Evolutionary conservation across 148 eudicot genomes (phyloP).

Genomic region (Diospyros kaki): DNA sequence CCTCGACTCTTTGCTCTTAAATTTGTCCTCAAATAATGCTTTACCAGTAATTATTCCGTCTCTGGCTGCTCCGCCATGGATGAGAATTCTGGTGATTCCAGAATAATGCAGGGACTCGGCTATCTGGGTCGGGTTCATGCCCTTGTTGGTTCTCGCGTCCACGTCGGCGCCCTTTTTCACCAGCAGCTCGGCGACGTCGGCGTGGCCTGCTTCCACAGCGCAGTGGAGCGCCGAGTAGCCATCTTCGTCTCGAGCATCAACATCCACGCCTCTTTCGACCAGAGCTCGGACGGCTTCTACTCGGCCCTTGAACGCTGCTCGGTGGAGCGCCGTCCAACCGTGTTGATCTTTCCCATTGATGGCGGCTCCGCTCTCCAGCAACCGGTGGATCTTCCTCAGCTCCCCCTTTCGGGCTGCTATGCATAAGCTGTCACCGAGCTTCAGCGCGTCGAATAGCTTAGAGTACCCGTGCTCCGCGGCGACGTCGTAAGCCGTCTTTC

Average conservation of each 20-base stretch:
- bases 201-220: constrained; percentile 48
- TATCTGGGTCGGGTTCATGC: constrained; percentile 31
- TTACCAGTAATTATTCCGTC: constrained; percentile 4
- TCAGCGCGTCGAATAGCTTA: constrained; percentile 36
- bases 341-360: constrained; percentile 43
- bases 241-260: constrained; percentile 36
- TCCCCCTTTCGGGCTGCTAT: constrained; percentile 47
- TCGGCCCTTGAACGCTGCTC: constrained; percentile 43
- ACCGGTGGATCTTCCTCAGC: constrained; percentile 29
- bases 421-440: constrained; percentile 38
- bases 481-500: constrained; percentile 38
- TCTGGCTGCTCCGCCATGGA: constrained; percentile 25
- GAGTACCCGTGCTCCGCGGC: constrained; percentile 45
- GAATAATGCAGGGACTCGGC: constrained; percentile 37
- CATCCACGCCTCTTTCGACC: constrained; percentile 35
- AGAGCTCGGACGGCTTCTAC: constrained; percentile 24
- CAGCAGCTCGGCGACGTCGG: constrained; percentile 39
- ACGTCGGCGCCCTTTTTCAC: constrained; percentile 44
- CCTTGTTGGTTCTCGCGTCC: constrained; percentile 35
- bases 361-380: constrained; percentile 35
- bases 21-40: constrained; percentile 5
- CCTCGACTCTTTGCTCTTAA: neutral
- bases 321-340: constrained; percentile 49
- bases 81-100: constrained; percentile 38
- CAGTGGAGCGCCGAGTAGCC: constrained; percentile 52